Conservation (phyloP, 1,284 basidiomycete species). For the Cutaneotrichosporon sp. region DNA sequence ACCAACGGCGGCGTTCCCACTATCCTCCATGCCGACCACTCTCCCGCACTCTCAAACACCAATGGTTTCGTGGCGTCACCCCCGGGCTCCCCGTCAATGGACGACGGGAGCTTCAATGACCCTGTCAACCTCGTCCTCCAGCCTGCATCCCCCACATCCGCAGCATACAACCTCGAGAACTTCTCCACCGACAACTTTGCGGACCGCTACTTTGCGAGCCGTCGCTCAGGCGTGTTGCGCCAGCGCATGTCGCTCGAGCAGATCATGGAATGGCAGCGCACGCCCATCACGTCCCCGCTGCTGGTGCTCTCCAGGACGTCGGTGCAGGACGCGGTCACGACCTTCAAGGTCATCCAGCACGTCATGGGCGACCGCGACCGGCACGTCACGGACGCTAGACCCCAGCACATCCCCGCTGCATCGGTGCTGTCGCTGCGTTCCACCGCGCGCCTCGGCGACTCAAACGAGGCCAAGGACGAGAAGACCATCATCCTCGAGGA, state of each 20-base stretch:
- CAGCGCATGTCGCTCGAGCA: slow-evolving; percentile 71
- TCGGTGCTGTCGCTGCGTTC: slow-evolving; percentile 15
- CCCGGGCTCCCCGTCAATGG: slow-evolving; percentile 11
- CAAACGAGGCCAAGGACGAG: slow-evolving; percentile 25
- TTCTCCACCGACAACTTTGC: slow-evolving; percentile 83
- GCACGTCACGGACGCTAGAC: slow-evolving; percentile 39
- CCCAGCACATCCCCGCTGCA: slow-evolving; percentile 9
- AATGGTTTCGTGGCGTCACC: slow-evolving; percentile 8
- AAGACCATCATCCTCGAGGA: slow-evolving; percentile 66
- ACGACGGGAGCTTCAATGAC: slow-evolving; percentile 11
- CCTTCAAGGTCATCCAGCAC: slow-evolving; percentile 84
- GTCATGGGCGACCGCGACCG: slow-evolving; percentile 88
- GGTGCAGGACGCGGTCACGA: slow-evolving; percentile 72
- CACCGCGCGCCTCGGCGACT: slow-evolving; percentile 9
- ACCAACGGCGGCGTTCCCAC: background rate
- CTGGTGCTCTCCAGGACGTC: slow-evolving; percentile 64
- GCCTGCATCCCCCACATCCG: slow-evolving; percentile 21
- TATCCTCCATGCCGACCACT: background rate
- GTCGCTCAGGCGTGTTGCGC: slow-evolving; percentile 74
- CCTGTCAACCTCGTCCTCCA: slow-evolving; percentile 26
- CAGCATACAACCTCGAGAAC: slow-evolving; percentile 20
- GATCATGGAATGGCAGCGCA: slow-evolving; percentile 87
- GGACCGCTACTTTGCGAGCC: slow-evolving; percentile 81
- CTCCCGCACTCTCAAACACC: background rate
- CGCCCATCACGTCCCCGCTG: slow-evolving; percentile 69